Base-by-base conservation (phyloP, 169 alveolate species). In the Cryptosporidium canis region DNA sequence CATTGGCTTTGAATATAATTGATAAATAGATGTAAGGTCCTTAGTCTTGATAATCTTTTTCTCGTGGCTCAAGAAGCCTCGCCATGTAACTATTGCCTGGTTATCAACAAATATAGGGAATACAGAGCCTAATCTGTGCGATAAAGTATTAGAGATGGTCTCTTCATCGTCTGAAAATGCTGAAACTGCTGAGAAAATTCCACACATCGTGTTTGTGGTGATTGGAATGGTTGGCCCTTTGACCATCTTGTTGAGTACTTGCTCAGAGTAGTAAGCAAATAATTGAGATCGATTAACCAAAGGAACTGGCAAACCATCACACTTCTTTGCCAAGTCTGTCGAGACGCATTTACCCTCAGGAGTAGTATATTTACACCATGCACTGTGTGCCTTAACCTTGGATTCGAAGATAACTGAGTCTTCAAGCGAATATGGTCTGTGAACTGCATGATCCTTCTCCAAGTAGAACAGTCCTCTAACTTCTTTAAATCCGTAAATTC, bases 341-440 rank as follows among this genome's bases (percentile, higher is more conserved):
- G 87, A 71, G 45, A 77, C 48, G 24, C 87, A 77, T 56, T 77
- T 77, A 3, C 87, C 87, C 35, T 77, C 87, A 8, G 77, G 70
- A 41, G 87, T 77, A n/a, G 55, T 77, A 37, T 12, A 1, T 55
- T 55, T 77, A 33, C 87, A 77, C 87, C 87, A 77, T n/a, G 70
- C 70, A 1, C 21, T 24, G 41, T 77, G 37, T 16, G 87, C 45
- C 31, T 77, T 77, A 27, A 63, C 55, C 37, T 77, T 77, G 35
- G 87, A 77, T 43, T 77, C 87, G 27, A 77, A 21, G 9, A 77
- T 58, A 0, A 55, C 27, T 18, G 55, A 39, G 37, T 77, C 77
- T 12, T 39, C 77, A n/a, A 77, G 64, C 12, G 4, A 3, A 43
- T 77, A 77, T 21, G 87, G 87, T 27, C 87, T 77, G 6, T 18